phyloP scores from a whole-genome alignment of 768 basidiomycete species.

The Rhodotorula taiwanensis region DNA sequence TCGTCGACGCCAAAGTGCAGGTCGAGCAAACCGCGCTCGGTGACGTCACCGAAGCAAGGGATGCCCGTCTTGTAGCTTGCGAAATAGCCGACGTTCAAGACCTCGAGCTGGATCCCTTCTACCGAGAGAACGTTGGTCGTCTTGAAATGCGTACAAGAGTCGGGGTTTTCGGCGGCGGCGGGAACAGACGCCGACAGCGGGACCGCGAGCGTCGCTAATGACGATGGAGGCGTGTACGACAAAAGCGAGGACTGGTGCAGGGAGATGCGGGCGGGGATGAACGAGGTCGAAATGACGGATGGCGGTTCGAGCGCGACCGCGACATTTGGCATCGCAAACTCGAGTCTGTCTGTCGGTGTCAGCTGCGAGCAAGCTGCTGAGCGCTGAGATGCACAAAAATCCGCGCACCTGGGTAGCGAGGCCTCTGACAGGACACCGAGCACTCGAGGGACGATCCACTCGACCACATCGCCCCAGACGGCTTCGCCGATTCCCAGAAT shows the following conservation, averaged over 20 bases:
- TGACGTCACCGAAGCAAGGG: conserved; percentile 8
- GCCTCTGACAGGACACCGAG: conserved; percentile 19
- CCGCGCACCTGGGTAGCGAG: conserved; percentile 12
- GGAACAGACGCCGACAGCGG: not conserved
- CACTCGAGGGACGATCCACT: conserved; percentile 32
- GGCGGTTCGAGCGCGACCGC: conserved; percentile 29
- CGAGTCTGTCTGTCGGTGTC: not conserved
- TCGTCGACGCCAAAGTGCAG: conserved; percentile 13
- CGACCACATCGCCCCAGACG: conserved; percentile 22
- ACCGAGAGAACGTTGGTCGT: not conserved
- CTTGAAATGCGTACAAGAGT: not conserved
- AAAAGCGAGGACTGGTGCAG: conserved; percentile 9
- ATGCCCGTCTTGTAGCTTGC: conserved; percentile 9
- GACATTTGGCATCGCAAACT: conserved; percentile 11
- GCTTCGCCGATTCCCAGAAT: conserved; percentile 2
- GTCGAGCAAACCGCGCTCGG: conserved; percentile 30
- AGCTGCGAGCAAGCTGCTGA: fast-evolving
- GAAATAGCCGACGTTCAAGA: conserved; percentile 27
- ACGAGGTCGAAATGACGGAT: conserved; percentile 19
- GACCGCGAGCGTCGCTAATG: conserved; percentile 5
- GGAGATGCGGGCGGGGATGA: conserved; percentile 19
- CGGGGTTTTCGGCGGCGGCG: not conserved
- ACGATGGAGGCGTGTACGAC: conserved; percentile 17
- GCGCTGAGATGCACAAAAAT: not conserved
- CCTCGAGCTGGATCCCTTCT: conserved; percentile 15